phyloP scores from a whole-genome alignment of 2,329 filamentous ascomycete species.

The Exophiala mesophila region DNA sequence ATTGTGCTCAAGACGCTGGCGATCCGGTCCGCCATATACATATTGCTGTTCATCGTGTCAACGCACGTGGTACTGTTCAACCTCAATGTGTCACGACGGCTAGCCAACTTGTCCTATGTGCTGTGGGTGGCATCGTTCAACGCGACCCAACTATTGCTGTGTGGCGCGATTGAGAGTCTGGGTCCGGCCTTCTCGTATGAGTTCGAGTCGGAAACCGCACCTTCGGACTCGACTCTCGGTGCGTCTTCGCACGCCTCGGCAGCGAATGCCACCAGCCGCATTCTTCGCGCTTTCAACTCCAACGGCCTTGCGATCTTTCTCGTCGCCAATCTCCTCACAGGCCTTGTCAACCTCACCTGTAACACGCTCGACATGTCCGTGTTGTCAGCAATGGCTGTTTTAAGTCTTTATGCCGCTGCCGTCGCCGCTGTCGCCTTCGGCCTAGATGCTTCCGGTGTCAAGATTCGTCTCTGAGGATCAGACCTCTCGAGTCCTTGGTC shows the following conservation, averaged over 20 bases:
- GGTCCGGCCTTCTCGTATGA: slow-evolving; percentile 26
- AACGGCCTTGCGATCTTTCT: slow-evolving; percentile 85
- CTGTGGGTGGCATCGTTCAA: slow-evolving; percentile 94
- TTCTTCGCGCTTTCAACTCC: slow-evolving; percentile 80
- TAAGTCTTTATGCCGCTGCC: slow-evolving; percentile 65
- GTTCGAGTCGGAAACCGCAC: slow-evolving; percentile 21
- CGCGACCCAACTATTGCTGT: slow-evolving; percentile 71
- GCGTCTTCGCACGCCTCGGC: slow-evolving; percentile 34
- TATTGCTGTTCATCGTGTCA: slow-evolving; percentile 61
- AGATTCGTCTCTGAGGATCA: slow-evolving; percentile 26
- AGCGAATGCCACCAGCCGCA: slow-evolving; percentile 66
- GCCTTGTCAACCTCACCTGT: slow-evolving; percentile 79
- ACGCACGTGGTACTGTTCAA: slow-evolving; percentile 65
- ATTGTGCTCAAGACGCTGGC: slow-evolving; percentile 13
- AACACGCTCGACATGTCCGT: slow-evolving; percentile 70
- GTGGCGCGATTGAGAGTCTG: slow-evolving; percentile 69
- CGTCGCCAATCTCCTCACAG: slow-evolving; percentile 82
- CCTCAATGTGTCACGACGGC: slow-evolving; percentile 73
- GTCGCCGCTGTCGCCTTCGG: slow-evolving; percentile 60
- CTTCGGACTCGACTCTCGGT: slow-evolving; percentile 62
- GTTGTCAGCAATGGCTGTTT: slow-evolving; percentile 63
- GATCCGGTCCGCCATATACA: slow-evolving; percentile 53
- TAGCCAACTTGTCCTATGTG: slow-evolving; percentile 91
- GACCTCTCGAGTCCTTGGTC: slow-evolving; percentile 1
- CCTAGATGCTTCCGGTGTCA: slow-evolving; percentile 37